phyloP scores from a whole-genome alignment of 768 basidiomycete genomes.

The Daedalea quercina region DNA sequence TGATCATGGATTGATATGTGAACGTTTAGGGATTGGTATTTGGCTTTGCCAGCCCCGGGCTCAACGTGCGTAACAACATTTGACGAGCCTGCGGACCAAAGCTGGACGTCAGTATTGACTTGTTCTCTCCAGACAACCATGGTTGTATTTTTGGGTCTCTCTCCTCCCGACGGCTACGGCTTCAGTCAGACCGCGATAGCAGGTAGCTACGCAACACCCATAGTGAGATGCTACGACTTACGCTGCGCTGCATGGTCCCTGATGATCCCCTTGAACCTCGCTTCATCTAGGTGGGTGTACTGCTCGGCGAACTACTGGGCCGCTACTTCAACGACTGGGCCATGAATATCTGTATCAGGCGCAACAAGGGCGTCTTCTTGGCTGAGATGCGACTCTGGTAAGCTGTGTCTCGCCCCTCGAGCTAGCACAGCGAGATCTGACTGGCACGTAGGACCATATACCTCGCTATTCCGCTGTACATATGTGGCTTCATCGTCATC shows the following conservation, averaged over 20 bases:
- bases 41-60: constrained; percentile 53
- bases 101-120: neutral
- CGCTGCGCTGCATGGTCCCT: neutral
- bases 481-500: constrained; percentile 54
- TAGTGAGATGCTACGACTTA: constrained; percentile 27
- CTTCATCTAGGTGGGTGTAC: constrained; percentile 33
- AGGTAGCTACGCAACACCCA: constrained; percentile 48
- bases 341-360: constrained; percentile 34
- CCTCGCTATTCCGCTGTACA: constrained; percentile 48
- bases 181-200: constrained; percentile 44
- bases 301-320: constrained; percentile 47
- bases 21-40: constrained; percentile 42
- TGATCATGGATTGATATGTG: neutral
- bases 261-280: neutral
- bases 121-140: constrained; percentile 47
- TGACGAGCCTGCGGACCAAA: neutral
- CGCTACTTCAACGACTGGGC: constrained; percentile 46
- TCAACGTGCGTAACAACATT: constrained; percentile 34
- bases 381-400: constrained; percentile 53
- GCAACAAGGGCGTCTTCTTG: constrained; percentile 46
- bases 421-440: neutral
- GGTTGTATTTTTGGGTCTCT: constrained; percentile 54
- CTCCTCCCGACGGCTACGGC: constrained; percentile 47
- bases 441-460: constrained; percentile 45
- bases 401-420: neutral